Conservation (phyloP, 106 monocot species). For the Triglochin maritima region DNA sequence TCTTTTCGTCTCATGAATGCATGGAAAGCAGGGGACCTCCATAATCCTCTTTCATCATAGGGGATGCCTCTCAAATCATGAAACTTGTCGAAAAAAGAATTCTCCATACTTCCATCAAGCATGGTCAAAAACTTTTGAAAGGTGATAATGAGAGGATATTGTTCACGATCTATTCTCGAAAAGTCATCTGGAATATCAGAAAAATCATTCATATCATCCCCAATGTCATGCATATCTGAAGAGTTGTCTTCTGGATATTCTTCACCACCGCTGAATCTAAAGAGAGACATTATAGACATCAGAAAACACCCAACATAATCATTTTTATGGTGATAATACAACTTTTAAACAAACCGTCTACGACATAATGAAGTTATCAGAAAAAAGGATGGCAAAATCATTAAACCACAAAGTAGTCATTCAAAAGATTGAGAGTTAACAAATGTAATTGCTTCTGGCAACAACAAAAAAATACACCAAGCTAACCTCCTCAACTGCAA, state of each 20-base stretch:
- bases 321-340: neutral
- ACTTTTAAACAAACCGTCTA: no score
- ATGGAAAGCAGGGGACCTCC: constrained; percentile 30
- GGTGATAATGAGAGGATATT: constrained; percentile 49
- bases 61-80: constrained; percentile 6
- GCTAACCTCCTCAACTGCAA: constrained; percentile 12
- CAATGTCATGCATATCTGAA: constrained; percentile 30
- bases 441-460: no score
- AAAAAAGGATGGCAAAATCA: no score
- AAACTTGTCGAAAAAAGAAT: constrained; percentile 53
- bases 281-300: neutral
- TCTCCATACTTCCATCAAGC: constrained; percentile 47
- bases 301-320: neutral
- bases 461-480: neutral
- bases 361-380: no score
- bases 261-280: constrained; percentile 21
- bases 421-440: no score
- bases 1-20: constrained; percentile 30
- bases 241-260: neutral
- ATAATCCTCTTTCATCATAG: constrained; percentile 3
- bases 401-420: no score
- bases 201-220: constrained; percentile 25
- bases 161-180: constrained; percentile 4
- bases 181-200: constrained; percentile 48
- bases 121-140: constrained; percentile 55